Evolutionary conservation across 495 filamentous ascomycete genomes (phyloP).

Genomic region (Aspergillus carlsbadensis): DNA sequence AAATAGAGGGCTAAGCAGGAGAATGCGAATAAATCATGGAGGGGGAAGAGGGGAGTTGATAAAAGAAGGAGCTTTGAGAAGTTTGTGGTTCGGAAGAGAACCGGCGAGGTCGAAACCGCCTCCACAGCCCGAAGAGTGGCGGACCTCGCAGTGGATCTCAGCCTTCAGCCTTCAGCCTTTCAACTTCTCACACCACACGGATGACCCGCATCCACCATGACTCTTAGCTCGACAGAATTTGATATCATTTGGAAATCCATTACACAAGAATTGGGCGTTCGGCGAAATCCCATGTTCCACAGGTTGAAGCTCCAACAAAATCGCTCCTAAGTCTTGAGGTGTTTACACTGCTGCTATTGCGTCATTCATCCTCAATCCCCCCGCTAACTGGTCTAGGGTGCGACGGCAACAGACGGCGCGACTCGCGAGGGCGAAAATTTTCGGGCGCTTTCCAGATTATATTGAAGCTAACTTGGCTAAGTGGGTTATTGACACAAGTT

Average conservation of each 20-base stretch:
- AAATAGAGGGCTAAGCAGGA: neutral
- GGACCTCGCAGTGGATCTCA: neutral
- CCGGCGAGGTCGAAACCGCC: neutral
- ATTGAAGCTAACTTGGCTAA: too few species aligned
- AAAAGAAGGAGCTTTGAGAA: neutral
- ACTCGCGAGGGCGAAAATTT: too few species aligned
- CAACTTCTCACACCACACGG: neutral
- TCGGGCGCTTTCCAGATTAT: too few species aligned
- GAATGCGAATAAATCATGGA: neutral
- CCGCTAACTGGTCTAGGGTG: too few species aligned
- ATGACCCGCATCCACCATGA: neutral
- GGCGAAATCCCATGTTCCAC: neutral
- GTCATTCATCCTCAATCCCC: neutral
- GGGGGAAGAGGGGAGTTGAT: neutral
- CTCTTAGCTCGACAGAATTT: neutral
- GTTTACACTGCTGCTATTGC: neutral
- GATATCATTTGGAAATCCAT: neutral
- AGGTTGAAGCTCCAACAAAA: too few species aligned
- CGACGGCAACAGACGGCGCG: too few species aligned
- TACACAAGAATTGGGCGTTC: neutral
- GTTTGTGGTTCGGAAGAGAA: neutral
- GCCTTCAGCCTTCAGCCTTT: neutral
- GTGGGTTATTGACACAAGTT: too few species aligned
- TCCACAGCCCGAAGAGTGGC: neutral
- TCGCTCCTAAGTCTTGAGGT: too few species aligned